Base-by-base conservation (phyloP, 495 filamentous ascomycete genomes). In the Parathielavia appendiculata region DNA sequence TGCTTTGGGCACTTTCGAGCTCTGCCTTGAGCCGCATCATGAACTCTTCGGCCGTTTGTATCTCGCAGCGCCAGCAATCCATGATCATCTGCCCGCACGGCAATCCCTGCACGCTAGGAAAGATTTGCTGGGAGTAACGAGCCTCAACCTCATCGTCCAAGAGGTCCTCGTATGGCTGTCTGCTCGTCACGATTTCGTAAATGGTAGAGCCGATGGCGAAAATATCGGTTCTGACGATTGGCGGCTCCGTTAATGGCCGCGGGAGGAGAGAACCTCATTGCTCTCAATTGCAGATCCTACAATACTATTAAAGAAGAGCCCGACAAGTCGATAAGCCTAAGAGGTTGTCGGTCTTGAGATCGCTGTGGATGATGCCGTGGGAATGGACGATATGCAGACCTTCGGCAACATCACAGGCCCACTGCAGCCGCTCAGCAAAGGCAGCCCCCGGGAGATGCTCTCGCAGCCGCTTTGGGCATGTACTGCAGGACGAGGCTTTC, bases 401-500 rank as follows among this genome's bases (percentile, higher is more conserved):
- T 26, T 51, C 35, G 49, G 34, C 35, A 23, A 20, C 49, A 34
- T 51, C 49, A 13, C 34, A 40, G 17, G 49, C 49, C 49, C 49
- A 51, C 19, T 39, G 49, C 49, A 51, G 35, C 34, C 49, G 49
- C 19, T 51, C 26, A 12, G 34, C 17, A 39, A 51, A 6, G 4
- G 34, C 48, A 34, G 46, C 46, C 17, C 26, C 19, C 10, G 17
- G 35, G 19, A 51, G 49, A 40, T 51, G 49, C 7, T 39, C 14
- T 51, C 49, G 49, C 40, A 51, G 49, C 17, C 7, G 34, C 49
- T 40, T 16, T 34, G 10, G 49, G 34, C 35, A 51, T 23, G 35
- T 51, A 51, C 49, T 51, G 49, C 10, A 51, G 49, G 49, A 51
- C 35, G 49, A 51, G 49, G 26, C 49, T 20, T 35, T 51, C 49